These are phyloP conservation scores for Draba incana DNA, from an alignment of 345 rosid genomes.

Conservation along the genomic window DNA sequence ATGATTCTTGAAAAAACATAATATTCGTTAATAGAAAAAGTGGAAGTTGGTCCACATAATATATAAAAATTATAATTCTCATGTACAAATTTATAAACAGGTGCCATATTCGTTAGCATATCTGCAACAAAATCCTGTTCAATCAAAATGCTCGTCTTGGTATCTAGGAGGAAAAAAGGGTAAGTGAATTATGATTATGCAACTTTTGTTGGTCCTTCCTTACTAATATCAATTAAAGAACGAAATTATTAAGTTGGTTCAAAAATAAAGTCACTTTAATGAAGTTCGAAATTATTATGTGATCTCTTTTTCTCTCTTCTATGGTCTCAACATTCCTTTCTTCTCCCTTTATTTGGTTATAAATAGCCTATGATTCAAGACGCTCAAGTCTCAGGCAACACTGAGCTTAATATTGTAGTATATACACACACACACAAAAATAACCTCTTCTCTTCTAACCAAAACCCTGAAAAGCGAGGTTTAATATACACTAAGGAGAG, in stretches of 20 bases:
- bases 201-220: slow-evolving; percentile 26
- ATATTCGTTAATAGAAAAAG: slow-evolving; percentile 21
- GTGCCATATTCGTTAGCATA: slow-evolving; percentile 35
- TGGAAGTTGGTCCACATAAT: slow-evolving; percentile 33
- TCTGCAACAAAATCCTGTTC: slow-evolving; percentile 37
- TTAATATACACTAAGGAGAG: not conserved
- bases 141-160: slow-evolving; percentile 37
- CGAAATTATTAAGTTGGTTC: slow-evolving; percentile 11
- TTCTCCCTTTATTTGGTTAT: slow-evolving; percentile 33
- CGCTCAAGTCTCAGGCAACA: slow-evolving; percentile 39
- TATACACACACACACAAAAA: not conserved
- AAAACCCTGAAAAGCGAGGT: not conserved
- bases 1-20: slow-evolving; percentile 33
- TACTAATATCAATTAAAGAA: not conserved
- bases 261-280: slow-evolving; percentile 32
- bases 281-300: slow-evolving; percentile 14
- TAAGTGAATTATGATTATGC: slow-evolving; percentile 21
- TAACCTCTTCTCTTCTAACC: slow-evolving; percentile 15
- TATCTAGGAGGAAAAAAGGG: slow-evolving; percentile 37
- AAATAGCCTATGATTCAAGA: slow-evolving; percentile 35
- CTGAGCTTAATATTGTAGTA: slow-evolving; percentile 14
- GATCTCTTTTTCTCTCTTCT: slow-evolving; percentile 20
- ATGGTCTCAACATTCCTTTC: slow-evolving; percentile 24
- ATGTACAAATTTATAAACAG: slow-evolving; percentile 17
- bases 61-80: slow-evolving; percentile 26